These are phyloP conservation scores for Fomitiporia mediterranea DNA, from an alignment of 1,284 basidiomycete genomes.

Conservation along the genomic window DNA sequence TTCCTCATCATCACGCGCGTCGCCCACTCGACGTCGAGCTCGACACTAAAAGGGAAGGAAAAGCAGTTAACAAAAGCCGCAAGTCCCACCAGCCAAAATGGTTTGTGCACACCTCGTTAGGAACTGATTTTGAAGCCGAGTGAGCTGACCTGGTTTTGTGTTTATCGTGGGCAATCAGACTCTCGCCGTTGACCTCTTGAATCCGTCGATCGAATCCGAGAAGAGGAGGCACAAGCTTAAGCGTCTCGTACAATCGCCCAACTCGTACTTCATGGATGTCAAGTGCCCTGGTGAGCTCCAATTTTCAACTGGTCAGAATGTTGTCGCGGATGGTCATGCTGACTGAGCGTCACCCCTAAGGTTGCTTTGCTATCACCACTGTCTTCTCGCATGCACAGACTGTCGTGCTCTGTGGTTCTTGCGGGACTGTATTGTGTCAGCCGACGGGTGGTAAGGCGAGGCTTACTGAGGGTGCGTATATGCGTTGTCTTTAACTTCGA, in stretches of 20 bases:
- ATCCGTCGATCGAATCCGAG: slow-evolving; percentile 88
- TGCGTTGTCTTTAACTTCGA: slow-evolving; percentile 1
- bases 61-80: background rate
- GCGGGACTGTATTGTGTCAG: slow-evolving; percentile 95
- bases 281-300: slow-evolving; percentile 83
- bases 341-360: slow-evolving; percentile 34
- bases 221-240: slow-evolving; percentile 97
- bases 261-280: slow-evolving; percentile 99
- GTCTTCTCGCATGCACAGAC: slow-evolving; percentile 96
- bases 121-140: background rate
- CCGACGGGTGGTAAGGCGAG: slow-evolving; percentile 99
- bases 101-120: background rate
- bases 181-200: slow-evolving; percentile 98
- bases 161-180: slow-evolving; percentile 53
- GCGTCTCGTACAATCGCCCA: slow-evolving; percentile 95
- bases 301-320: slow-evolving; percentile 14
- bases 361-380: slow-evolving; percentile 92
- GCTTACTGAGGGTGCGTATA: slow-evolving; percentile 88
- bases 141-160: background rate
- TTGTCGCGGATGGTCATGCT: slow-evolving; percentile 27
- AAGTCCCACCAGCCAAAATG: slow-evolving; percentile 14
- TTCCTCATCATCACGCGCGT: slow-evolving; percentile 1
- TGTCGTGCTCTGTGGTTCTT: slow-evolving; percentile 89
- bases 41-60: background rate
- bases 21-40: slow-evolving; percentile 4